Evolutionary conservation across 192 early-diverging fungal genomes (phyloP).

Genomic region (Backusella liffmaniae): DNA sequence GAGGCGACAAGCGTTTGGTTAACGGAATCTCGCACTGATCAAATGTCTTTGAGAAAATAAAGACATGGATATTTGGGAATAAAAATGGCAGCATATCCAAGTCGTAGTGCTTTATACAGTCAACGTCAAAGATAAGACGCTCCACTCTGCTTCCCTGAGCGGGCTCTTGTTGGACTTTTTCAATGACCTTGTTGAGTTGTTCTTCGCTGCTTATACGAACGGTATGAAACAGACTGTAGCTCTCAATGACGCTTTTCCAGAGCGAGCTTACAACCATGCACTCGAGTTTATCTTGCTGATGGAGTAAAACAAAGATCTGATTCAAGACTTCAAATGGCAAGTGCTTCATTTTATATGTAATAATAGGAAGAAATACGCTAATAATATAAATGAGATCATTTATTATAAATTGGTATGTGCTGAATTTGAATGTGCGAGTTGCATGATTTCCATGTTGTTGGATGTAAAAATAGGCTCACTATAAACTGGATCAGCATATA

Average conservation of each 20-base stretch:
- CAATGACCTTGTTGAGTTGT: background rate
- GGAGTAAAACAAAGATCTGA: background rate
- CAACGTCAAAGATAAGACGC: background rate
- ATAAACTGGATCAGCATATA: background rate
- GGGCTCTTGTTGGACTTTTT: background rate
- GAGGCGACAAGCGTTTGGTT: background rate
- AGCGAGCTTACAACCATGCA: background rate
- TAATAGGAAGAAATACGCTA: background rate
- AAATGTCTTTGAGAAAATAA: slow-evolving; percentile 1
- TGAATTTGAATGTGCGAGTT: background rate
- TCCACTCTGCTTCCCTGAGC: background rate
- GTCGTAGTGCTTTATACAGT: background rate
- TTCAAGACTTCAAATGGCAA: background rate
- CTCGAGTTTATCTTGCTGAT: background rate
- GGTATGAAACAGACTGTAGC: background rate
- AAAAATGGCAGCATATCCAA: background rate
- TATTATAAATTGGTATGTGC: background rate
- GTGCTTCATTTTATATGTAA: background rate
- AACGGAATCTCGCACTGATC: background rate
- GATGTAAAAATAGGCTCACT: background rate
- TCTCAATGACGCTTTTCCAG: background rate
- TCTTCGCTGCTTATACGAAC: background rate
- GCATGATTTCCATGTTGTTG: background rate
- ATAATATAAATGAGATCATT: background rate
- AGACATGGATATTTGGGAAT: background rate